Conservation (phyloP, 305 asterid species). For the Solanum aculeatissimum region DNA sequence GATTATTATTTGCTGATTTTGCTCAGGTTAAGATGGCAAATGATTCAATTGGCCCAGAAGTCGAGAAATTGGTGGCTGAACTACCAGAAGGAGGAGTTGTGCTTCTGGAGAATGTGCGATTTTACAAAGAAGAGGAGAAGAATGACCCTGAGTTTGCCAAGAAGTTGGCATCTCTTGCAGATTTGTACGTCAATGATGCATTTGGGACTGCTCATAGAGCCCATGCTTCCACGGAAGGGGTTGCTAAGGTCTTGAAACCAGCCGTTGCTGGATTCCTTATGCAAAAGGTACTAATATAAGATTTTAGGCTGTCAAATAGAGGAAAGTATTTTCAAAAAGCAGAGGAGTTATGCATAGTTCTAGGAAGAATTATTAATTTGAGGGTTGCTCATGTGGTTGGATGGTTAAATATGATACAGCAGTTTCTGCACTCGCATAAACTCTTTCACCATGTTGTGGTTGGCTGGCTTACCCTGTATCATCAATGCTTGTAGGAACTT, state of each 20-base stretch:
- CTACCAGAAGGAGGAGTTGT: slow-evolving; percentile 64
- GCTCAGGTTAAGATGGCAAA: slow-evolving; percentile 59
- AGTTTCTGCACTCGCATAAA: not conserved
- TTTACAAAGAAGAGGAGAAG: slow-evolving; percentile 80
- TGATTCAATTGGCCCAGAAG: slow-evolving; percentile 71
- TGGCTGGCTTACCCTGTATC: not conserved
- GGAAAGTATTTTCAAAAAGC: not conserved
- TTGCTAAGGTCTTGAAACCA: slow-evolving; percentile 65
- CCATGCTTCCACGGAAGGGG: slow-evolving; percentile 87
- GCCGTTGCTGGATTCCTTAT: slow-evolving; percentile 82
- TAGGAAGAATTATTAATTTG: not conserved
- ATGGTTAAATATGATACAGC: not conserved
- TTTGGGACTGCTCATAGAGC: slow-evolving; percentile 92
- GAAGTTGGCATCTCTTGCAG: slow-evolving; percentile 74
- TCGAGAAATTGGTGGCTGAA: slow-evolving; percentile 49
- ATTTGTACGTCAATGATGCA: slow-evolving; percentile 74
- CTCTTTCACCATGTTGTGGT: not conserved
- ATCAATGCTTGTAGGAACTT: slow-evolving; percentile 46
- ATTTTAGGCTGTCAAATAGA: not conserved
- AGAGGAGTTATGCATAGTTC: not conserved
- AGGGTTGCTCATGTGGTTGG: not conserved
- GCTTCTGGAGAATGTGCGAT: slow-evolving; percentile 73
- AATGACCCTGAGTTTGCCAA: slow-evolving; percentile 80
- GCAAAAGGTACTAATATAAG: slow-evolving; percentile 48
- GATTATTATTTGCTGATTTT: not conserved